These are phyloP conservation scores for Suillus paluster DNA, from an alignment of 768 basidiomycete species.

Conservation along the genomic window DNA sequence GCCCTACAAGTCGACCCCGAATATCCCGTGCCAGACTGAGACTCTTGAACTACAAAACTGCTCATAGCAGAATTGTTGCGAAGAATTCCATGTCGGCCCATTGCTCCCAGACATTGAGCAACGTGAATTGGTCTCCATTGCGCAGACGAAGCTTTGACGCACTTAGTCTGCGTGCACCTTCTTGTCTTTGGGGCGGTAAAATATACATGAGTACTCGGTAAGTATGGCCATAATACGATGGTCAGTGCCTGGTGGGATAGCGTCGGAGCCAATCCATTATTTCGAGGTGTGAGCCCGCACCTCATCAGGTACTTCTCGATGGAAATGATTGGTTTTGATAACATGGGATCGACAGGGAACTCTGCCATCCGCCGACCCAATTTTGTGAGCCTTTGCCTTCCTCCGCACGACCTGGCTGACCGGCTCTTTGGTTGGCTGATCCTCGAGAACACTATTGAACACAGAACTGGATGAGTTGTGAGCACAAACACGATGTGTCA, in stretches of 20 bases:
- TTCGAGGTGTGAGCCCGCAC: conserved; percentile 45
- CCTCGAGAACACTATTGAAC: conserved; percentile 85
- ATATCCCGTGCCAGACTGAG: conserved; percentile 94
- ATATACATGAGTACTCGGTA: conserved; percentile 91
- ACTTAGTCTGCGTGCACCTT: conserved; percentile 97
- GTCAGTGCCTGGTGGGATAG: conserved; percentile 72
- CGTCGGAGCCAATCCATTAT: neutral
- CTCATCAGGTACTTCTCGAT: conserved; percentile 97
- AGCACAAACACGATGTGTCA: conserved; percentile 1
- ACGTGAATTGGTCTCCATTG: conserved; percentile 72
- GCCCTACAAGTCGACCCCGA: conserved; percentile 89
- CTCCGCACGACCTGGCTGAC: conserved; percentile 96
- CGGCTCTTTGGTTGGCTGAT: conserved; percentile 96
- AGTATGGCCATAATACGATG: conserved; percentile 98
- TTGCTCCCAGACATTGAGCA: conserved; percentile 50
- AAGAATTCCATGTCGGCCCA: conserved; percentile 98
- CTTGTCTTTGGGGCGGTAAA: conserved; percentile 98
- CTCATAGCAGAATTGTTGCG: conserved; percentile 96
- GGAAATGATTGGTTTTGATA: conserved; percentile 94
- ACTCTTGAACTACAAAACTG: conserved; percentile 96
- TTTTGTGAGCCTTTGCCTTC: conserved; percentile 95
- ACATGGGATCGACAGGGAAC: conserved; percentile 98
- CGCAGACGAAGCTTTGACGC: conserved; percentile 92
- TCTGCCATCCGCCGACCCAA: conserved; percentile 97
- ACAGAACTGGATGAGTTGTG: neutral